Evolutionary conservation across 2,329 filamentous ascomycete genomes (phyloP), one percentile per base, ranked within the genome.

Genomic region (Penicillium glabrum): DNA sequence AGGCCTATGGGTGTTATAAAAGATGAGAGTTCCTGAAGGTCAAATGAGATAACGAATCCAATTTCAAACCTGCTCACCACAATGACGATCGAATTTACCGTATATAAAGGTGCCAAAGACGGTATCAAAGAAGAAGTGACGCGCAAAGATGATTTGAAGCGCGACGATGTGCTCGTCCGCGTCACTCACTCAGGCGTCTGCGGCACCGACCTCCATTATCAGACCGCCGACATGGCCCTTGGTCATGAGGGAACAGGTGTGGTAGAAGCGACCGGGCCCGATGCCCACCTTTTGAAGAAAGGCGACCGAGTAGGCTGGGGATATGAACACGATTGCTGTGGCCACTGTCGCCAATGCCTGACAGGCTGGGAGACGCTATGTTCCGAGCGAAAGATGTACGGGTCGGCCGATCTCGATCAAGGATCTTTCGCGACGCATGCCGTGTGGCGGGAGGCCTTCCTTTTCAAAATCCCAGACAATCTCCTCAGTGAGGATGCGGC

Each of bases 121-220:
- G 85, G 86, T 65, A 77, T 77, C 56, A 83, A 87, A 56, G 73
- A 85, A 69, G 69, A 74, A 45, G 76, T 75, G 48, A 83, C 80
- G 44, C 77, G 74, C 21, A 80, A 76, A 57, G 76, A 56, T 14
- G 64, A 61, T 9, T 65, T 71, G 26, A 44, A 61, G 26, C 41
- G 52, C 29, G 69, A 72, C 37, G 56, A 88, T 57, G 86, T 89
- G 51, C 79, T 86, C 27, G 69, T 90, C 67, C 81, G 80, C 54
- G 77, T 89, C 59, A 89, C 86, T 16, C 84, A 86, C 56, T 87
- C 86, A 2, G 87, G 88, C 29, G 77, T 89, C 51, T 90, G 88
- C 70, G 85, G 84, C 49, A 89, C 87, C 3, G 82, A 79, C 57
- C 62, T 78, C 48, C 77, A 81, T 61, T 74, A 69, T 58, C 51